Conservation (phyloP, 2,329 filamentous ascomycete species). For the Thielaviopsis ethacetica region DNA sequence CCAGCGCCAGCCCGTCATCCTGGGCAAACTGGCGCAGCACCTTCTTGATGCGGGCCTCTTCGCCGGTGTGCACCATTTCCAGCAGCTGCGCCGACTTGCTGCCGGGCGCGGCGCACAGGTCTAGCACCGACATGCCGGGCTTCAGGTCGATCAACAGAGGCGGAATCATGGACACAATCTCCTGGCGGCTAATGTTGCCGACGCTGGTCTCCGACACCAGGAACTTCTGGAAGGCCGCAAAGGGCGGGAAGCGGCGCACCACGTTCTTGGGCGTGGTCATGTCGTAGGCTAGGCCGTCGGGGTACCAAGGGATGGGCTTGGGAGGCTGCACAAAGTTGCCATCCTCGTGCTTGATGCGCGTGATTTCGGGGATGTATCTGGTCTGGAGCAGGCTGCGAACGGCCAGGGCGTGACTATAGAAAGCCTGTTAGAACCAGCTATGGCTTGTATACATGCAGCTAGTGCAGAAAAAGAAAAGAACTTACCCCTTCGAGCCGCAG, state of each 20-base stretch:
- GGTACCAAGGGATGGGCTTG: slow-evolving; percentile 75
- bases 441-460: slow-evolving; percentile 1
- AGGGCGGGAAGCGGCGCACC: slow-evolving; percentile 82
- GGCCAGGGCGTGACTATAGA: slow-evolving; percentile 63
- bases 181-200: slow-evolving; percentile 93
- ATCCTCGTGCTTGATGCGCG: slow-evolving; percentile 66
- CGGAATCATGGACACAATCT: slow-evolving; percentile 98
- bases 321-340: slow-evolving; percentile 70
- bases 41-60: slow-evolving; percentile 70
- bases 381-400: slow-evolving; percentile 80
- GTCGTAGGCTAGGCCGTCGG: slow-evolving; percentile 85
- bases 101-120: slow-evolving; percentile 90
- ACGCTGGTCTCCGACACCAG: slow-evolving; percentile 93
- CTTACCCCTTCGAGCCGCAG: slow-evolving; percentile 78
- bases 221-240: slow-evolving; percentile 93
- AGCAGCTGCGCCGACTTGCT: slow-evolving; percentile 94
- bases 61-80: slow-evolving; percentile 83
- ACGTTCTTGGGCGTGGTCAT: slow-evolving; percentile 98
- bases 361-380: slow-evolving; percentile 81
- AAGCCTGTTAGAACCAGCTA: neutral
- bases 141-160: slow-evolving; percentile 81
- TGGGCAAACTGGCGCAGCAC: slow-evolving; percentile 47
- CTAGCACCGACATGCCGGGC: slow-evolving; percentile 82
- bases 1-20: slow-evolving; percentile 40
- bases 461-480: slow-evolving; percentile 3